Percentiles rank a stretch among this genome's conserved stretches.
These are phyloP conservation scores for Elaeis oleifera DNA, from an alignment of 202 grass and related monocot species.

Conservation along the genomic window DNA sequence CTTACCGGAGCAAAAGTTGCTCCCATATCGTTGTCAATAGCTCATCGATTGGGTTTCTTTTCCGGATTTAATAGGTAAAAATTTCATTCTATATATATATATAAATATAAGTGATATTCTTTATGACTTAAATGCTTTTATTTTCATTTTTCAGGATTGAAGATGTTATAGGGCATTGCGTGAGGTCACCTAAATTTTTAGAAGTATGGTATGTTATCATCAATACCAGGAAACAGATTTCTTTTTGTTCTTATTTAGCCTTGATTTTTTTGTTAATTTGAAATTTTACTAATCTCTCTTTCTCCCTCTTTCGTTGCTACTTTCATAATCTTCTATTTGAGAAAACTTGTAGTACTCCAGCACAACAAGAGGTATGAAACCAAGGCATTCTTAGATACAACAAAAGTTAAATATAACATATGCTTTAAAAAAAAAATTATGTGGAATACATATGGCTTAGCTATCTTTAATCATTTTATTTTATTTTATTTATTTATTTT, in stretches of 20 bases:
- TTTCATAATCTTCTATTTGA: not conserved
- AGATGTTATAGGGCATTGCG: not conserved
- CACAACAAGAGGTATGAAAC: constrained; percentile 5
- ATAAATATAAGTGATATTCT: not conserved
- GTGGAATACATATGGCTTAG: not conserved
- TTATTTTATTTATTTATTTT: not conserved
- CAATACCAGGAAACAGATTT: not conserved
- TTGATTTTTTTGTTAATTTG: not conserved
- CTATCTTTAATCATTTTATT: not conserved
- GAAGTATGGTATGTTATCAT: constrained; percentile 1
- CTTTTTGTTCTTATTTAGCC: too few species aligned
- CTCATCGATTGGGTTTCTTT: not conserved
- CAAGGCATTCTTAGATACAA: not conserved
- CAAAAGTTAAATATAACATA: too few species aligned
- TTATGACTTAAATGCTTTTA: not conserved
- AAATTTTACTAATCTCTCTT: not conserved
- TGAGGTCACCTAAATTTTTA: not conserved
- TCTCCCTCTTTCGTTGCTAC: not conserved
- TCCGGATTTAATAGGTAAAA: not conserved
- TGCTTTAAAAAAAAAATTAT: too few species aligned
- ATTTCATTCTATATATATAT: not conserved
- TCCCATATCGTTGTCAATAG: constrained; percentile 4
- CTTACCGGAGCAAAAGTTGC: not conserved
- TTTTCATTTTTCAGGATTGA: not conserved
- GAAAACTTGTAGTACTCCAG: not conserved